Conservation (phyloP, 768 basidiomycete species). For the Termitomyces sp. region DNA sequence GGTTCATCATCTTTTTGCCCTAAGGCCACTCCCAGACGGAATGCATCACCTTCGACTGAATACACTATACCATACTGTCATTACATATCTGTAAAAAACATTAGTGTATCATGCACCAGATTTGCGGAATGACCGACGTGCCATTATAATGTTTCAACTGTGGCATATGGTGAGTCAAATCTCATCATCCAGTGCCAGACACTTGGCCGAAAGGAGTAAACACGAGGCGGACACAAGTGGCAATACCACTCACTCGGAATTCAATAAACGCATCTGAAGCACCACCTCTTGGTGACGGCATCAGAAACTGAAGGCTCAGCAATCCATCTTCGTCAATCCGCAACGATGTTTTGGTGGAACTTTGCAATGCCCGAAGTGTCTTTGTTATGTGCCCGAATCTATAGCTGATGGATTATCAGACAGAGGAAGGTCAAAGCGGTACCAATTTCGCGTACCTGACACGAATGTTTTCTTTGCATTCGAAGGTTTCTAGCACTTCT, state of each 20-base stretch:
- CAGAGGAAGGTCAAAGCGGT: neutral
- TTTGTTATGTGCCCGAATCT: slow-evolving; percentile 74
- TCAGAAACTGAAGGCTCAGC: slow-evolving; percentile 87
- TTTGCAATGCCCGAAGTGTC: slow-evolving; percentile 71
- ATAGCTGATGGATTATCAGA: slow-evolving; percentile 51
- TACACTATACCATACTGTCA: neutral
- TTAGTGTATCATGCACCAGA: neutral
- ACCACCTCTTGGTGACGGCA: slow-evolving; percentile 52
- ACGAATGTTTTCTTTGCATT: slow-evolving; percentile 62
- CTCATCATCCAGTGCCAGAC: slow-evolving; percentile 40
- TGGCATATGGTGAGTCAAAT: slow-evolving; percentile 6
- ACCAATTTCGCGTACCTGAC: slow-evolving; percentile 55
- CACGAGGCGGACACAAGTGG: neutral
- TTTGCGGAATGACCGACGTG: neutral
- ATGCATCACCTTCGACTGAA: too few species aligned
- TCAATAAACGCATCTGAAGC: slow-evolving; percentile 72
- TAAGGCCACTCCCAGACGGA: neutral
- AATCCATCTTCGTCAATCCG: slow-evolving; percentile 82
- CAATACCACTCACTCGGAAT: slow-evolving; percentile 63
- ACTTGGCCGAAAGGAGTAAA: slow-evolving; percentile 26
- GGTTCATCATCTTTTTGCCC: too few species aligned
- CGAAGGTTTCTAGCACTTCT: slow-evolving; percentile 88
- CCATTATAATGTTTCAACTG: neutral
- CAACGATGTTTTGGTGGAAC: slow-evolving; percentile 84
- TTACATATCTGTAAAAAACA: neutral